A percentile compares a stretch with the other conserved stretches of the same genome.
phyloP scores from a whole-genome alignment of 805 yeast genomes.

The Brettanomyces anomalus region DNA sequence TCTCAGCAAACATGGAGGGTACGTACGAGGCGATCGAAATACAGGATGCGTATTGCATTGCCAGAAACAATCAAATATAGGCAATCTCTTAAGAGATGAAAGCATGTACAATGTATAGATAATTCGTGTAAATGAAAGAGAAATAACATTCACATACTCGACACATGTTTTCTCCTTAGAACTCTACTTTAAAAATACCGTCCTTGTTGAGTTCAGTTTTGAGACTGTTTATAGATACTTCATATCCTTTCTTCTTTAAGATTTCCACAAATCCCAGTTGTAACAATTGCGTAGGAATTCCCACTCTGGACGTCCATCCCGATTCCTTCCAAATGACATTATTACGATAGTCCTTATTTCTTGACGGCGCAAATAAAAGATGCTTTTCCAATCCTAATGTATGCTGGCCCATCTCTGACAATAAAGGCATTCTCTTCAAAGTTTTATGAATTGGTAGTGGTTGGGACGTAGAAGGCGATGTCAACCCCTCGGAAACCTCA shows the following conservation, averaged over 20 bases:
- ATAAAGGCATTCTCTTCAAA: background rate
- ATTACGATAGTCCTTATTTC: background rate
- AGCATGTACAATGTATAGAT: background rate
- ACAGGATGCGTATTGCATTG: constrained; percentile 71
- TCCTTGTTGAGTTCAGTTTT: background rate
- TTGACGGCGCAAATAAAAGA: background rate
- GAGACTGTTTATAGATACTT: no score
- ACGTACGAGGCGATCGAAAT: constrained; percentile 87
- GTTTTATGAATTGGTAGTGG: background rate
- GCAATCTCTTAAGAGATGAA: background rate
- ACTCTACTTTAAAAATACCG: background rate
- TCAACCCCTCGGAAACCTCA: background rate
- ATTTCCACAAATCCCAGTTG: background rate
- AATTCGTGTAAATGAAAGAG: background rate
- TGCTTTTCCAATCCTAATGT: background rate
- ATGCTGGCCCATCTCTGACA: constrained; percentile 5
- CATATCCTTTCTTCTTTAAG: no score
- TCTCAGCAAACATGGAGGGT: constrained; percentile 80
- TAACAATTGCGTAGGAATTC: constrained; percentile 5
- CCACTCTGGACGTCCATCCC: constrained; percentile 7
- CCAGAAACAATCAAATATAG: constrained; percentile 23
- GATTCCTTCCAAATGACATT: constrained; percentile 2
- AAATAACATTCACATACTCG: background rate
- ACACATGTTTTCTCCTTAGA: background rate
- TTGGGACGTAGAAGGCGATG: background rate